Evolutionary conservation across 2,329 filamentous ascomycete species (phyloP), one percentile per base, ranked within the genome.

Genomic region (Botrytis fragariae): DNA sequence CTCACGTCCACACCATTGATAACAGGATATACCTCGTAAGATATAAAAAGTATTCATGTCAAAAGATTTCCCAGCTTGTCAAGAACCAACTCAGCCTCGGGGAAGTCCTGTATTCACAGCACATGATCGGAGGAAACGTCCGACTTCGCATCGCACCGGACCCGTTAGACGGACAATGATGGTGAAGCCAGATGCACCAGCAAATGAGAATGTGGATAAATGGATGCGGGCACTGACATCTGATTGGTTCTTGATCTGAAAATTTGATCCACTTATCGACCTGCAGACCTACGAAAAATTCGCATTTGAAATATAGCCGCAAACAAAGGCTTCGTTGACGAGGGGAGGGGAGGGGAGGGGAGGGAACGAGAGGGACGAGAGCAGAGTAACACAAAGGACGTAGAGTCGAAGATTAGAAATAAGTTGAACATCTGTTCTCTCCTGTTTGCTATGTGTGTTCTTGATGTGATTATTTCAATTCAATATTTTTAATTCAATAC

Each of bases 281-380:
- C 69, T 65, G 59, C 59, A 71, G 69, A 71, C 69, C 60, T 65
- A 57, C 60, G 29, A 71, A 71, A 69, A 65, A 65, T 71, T 64
- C 69, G 44, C 45, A 51, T 64, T 57, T 6, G 59, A 71, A 71
- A 71, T 64, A 64, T 39, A 42, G 51, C 39, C 54, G 54, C 51
- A 69, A 32, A 69, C 48, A 42, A 69, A 54, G 54, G 32, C 54
- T 35, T 45, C 51, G 35, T 44, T 60, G 57, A 37, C 32, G 12
- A 51, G 45, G 12, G 25, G 25, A 10, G 48, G 44, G 44, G 44
- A 39, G 37, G 37, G 6, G 5, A 6, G 3, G 22, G 3, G 48
- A n/a, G 44, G 44, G 0, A 18, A 48, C 20, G 45, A 61, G 35
- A n/a, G 39, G 20, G 60, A 62, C 16, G 25, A 64, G n/a, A 29